These are phyloP conservation scores for Panicum virgatum DNA, from an alignment of 202 grass and related monocot genomes.

Conservation along the genomic window DNA sequence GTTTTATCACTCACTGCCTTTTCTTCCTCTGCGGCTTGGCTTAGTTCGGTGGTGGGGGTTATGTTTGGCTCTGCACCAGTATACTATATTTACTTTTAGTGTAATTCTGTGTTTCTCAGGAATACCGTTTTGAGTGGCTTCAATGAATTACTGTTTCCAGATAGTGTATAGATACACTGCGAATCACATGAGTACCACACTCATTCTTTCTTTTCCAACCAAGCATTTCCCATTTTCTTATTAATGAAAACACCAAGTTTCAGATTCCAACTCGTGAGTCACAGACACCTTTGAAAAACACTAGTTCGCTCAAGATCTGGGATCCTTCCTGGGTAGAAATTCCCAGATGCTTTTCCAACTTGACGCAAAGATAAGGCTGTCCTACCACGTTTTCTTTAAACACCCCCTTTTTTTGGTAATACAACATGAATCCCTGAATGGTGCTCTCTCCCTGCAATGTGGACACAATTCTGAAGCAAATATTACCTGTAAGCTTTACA, in stretches of 20 bases:
- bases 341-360: background rate
- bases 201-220: background rate
- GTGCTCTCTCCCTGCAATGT: background rate
- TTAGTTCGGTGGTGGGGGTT: background rate
- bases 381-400: background rate
- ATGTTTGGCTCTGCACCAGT: background rate
- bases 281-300: background rate
- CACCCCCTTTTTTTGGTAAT: background rate
- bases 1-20: background rate
- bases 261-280: background rate
- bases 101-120: background rate
- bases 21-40: background rate
- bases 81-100: slow-evolving; percentile 1
- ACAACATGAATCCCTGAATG: background rate
- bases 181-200: slow-evolving; percentile 2
- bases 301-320: background rate
- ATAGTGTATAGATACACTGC: background rate
- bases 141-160: background rate
- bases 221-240: background rate
- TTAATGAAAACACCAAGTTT: background rate
- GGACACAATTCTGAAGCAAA: background rate
- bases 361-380: background rate
- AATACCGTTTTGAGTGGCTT: background rate
- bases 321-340: background rate
- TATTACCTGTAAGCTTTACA: slow-evolving; percentile 5